A percentile compares a stretch with the other conserved stretches of the same genome.
These are phyloP conservation scores for Rhizopogon roseolus DNA, from an alignment of 768 basidiomycete genomes.

Conservation along the genomic window DNA sequence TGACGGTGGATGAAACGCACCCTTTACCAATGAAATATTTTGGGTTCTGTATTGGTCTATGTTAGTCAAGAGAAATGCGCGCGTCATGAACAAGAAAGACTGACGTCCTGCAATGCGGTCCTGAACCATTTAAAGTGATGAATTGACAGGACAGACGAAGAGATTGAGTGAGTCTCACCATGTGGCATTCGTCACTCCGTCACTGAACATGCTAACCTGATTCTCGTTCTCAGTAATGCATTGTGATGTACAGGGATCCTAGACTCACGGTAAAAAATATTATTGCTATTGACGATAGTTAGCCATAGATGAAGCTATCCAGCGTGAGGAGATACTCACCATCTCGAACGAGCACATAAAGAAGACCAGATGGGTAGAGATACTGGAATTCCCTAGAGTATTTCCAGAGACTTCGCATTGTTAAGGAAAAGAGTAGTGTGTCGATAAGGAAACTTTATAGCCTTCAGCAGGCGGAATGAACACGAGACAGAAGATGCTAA, in stretches of 20 bases:
- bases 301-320: neutral
- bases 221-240: neutral
- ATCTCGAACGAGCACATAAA: constrained; percentile 16
- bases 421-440: neutral
- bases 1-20: neutral
- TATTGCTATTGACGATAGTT: neutral
- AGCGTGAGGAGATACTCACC: constrained; percentile 8
- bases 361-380: constrained; percentile 6
- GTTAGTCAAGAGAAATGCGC: no score
- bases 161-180: constrained; percentile 3
- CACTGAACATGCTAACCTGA: constrained; percentile 3
- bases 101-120: neutral
- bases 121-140: neutral
- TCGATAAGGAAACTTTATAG: constrained; percentile 14
- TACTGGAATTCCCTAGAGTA: neutral
- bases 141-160: neutral
- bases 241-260: neutral
- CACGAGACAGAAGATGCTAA: neutral
- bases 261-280: constrained; percentile 2
- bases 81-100: neutral
- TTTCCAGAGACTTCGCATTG: constrained; percentile 4
- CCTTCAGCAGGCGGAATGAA: neutral
- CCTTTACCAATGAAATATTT: neutral
- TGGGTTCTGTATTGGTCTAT: neutral
- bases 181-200: neutral